Base-by-base conservation (phyloP, 148 eudicot species). In the Rheum nobile region DNA sequence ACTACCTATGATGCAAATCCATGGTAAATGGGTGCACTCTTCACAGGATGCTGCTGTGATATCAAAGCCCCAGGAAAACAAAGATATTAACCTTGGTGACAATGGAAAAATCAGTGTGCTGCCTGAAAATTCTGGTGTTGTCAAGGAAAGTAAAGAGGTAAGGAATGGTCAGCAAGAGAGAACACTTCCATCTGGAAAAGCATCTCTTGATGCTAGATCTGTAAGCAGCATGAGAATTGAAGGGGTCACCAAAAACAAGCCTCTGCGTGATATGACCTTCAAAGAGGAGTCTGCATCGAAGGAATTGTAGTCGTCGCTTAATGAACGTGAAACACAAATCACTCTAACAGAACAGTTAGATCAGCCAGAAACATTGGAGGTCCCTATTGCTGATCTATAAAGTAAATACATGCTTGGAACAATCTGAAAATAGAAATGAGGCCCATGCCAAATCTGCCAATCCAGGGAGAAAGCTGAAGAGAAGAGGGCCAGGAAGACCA, bases 1-100 rank as follows among this genome's bases (percentile, higher is more conserved):
- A 75, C 80, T 72, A 22, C 85, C 78, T 80, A 80, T 86, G 83
- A 77, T 79, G 42, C 82, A 79, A 82, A 52, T 34, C 71, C 72
- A 71, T 79, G 79, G 81, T 29, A 80, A 75, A 61, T 78, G 86
- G 84, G 31, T 81, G 38, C 61, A 28, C 47, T 50, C 73, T 73
- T 80, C 76, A 46, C 78, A 86, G 89, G 89, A 84, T 43, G 44
- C 78, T 67, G 50, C 67, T n/a, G 54, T 46, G 63, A 48, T 76
- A 31, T 42, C 83, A 71, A 80, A 59, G 46, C 77, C 72, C 61
- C 77, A 50, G 16, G 75, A 39, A 71, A 61, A 54, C 43, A 31
- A 3, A 57, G 72, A 54, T 73, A 46, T 39, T 52, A 71, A 29
- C 37, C 68, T 28, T 72, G 77, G 77, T 63, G 46, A 59, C 71